Evolutionary conservation across 2,329 filamentous ascomycete species (phyloP).

Genomic region (Didymella segeticola): DNA sequence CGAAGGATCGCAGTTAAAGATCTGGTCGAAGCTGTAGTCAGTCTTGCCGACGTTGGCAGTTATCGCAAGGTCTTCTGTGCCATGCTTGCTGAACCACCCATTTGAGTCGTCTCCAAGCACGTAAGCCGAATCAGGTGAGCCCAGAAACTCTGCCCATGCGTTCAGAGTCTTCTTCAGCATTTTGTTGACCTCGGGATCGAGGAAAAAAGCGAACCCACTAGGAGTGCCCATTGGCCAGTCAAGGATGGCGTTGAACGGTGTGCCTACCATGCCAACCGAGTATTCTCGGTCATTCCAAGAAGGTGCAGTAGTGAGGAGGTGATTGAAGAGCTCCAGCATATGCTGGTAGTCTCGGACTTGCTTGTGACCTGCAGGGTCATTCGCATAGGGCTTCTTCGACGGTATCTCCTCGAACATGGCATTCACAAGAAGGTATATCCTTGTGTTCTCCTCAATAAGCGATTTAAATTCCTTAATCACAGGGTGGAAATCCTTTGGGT

Average conservation of each 20-base stretch:
- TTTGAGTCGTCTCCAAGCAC: constrained; percentile 46
- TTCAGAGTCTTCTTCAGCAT: constrained; percentile 61
- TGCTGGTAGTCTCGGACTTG: constrained; percentile 72
- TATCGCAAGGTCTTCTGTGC: constrained; percentile 41
- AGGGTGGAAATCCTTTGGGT: constrained; percentile 61
- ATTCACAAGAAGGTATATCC: constrained; percentile 70
- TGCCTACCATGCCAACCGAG: constrained; percentile 56
- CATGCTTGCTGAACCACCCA: constrained; percentile 52
- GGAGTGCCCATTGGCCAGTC: constrained; percentile 66
- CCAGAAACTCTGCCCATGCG: constrained; percentile 53
- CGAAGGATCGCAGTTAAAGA: constrained; percentile 66
- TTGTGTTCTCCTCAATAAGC: constrained; percentile 68
- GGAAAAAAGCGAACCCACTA: constrained; percentile 62
- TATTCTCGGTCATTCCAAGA: constrained; percentile 50
- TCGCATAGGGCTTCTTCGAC: constrained; percentile 63
- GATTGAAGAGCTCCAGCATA: constrained; percentile 71
- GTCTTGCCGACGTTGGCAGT: constrained; percentile 28
- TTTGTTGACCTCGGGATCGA: constrained; percentile 60
- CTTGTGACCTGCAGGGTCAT: constrained; percentile 66
- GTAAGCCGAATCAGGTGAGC: constrained; percentile 44
- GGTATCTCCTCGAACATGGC: constrained; percentile 75
- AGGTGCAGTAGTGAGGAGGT: constrained; percentile 54
- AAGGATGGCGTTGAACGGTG: constrained; percentile 64
- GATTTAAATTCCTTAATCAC: constrained; percentile 69
- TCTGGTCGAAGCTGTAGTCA: constrained; percentile 61